Conservation (phyloP, 148 eudicot genomes). For the Cornus florida region DNA sequence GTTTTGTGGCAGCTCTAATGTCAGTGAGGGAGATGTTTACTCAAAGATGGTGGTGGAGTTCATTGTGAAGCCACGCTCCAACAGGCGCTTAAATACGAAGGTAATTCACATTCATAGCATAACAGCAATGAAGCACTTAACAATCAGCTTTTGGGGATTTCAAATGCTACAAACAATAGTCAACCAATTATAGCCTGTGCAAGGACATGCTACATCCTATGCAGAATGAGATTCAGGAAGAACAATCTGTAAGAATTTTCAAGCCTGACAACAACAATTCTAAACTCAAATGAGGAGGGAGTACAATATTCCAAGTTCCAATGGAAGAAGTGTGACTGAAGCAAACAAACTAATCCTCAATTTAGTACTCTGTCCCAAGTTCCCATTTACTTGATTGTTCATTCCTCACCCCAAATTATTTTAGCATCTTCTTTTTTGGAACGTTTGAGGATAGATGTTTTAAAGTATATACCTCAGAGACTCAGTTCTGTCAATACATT, state of each 20-base stretch:
- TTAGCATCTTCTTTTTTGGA: not conserved
- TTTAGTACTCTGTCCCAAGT: not conserved
- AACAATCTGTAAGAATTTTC: not conserved
- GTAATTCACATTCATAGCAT: no score
- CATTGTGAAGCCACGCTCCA: no score
- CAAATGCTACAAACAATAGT: not conserved
- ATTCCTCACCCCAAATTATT: no score
- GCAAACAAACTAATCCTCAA: not conserved
- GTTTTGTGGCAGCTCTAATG: no score
- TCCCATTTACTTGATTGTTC: not conserved
- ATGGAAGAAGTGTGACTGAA: conserved; percentile 21
- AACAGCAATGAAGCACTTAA: no score
- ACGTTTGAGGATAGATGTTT: not conserved
- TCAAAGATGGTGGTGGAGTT: no score
- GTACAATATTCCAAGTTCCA: conserved; percentile 4
- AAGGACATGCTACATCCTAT: not conserved
- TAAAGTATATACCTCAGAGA: no score
- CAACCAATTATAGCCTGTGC: no score
- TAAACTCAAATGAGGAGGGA: not conserved
- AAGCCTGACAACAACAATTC: not conserved
- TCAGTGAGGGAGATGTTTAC: no score
- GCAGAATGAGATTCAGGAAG: not conserved
- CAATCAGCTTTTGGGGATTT: not conserved
- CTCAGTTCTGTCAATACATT: no score
- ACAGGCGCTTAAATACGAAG: no score